Percentiles rank a stretch among this genome's conserved stretches.
Evolutionary conservation across 106 monocot genomes (phyloP).

Genomic region (Dendrobium huoshanense): DNA sequence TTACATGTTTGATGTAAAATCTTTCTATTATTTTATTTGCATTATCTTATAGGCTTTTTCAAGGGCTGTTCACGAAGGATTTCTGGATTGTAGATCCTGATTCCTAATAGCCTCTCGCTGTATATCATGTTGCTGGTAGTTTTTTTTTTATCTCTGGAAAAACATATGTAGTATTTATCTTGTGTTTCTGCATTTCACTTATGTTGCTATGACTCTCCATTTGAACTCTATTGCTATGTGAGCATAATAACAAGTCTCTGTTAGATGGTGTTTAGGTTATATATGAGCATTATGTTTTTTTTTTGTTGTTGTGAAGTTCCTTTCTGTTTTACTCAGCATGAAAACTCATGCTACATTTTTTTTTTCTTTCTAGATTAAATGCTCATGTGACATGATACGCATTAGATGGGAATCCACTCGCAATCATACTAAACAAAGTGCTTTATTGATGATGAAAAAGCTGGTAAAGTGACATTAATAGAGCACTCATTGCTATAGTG

Average conservation of each 20-base stretch:
- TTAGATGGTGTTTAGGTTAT: neutral
- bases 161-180: too few relatives aligned
- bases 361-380: slow-evolving; percentile 54
- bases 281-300: too few relatives aligned
- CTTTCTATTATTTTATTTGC: too few relatives aligned
- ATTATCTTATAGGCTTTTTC: too few relatives aligned
- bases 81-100: too few relatives aligned
- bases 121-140: too few relatives aligned
- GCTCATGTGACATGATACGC: slow-evolving; percentile 73
- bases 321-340: neutral
- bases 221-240: neutral
- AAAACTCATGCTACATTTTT: neutral
- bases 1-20: too few relatives aligned
- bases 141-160: too few relatives aligned
- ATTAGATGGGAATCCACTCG: slow-evolving; percentile 90
- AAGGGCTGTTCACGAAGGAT: too few relatives aligned
- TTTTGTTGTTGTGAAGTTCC: too few relatives aligned
- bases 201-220: neutral
- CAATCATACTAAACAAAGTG: slow-evolving; percentile 79
- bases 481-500: neutral
- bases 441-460: slow-evolving; percentile 90
- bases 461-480: slow-evolving; percentile 34
- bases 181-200: neutral
- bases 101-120: too few relatives aligned
- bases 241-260: neutral